A percentile compares a stretch with the other conserved stretches of the same genome.
phyloP scores from a whole-genome alignment of 805 yeast genomes.

The Kodamaea neixiangensis region DNA sequence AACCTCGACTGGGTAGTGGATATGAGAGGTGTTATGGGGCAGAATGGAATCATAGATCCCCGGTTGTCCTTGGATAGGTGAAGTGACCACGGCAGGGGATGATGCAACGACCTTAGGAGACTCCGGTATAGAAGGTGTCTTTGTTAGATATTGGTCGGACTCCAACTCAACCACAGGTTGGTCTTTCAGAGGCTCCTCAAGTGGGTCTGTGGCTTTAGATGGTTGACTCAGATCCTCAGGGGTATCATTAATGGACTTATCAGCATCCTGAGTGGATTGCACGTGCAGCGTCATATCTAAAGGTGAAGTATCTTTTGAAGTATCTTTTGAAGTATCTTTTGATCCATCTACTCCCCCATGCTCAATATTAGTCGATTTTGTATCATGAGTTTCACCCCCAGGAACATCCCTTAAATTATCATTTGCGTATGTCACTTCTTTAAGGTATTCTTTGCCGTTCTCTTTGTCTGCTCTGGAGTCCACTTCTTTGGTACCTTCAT shows the following conservation, averaged over 20 bases:
- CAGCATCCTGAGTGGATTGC: neutral
- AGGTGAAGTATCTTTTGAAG: neutral
- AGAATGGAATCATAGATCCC: slow-evolving; percentile 1
- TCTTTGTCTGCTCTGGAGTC: neutral
- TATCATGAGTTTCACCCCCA: neutral
- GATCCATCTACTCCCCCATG: neutral
- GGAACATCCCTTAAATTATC: neutral
- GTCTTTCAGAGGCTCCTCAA: neutral
- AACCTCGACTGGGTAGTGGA: neutral
- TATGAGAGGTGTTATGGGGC: neutral
- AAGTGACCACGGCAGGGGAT: neutral
- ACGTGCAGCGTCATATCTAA: neutral
- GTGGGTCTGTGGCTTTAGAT: neutral
- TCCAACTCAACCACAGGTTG: neutral
- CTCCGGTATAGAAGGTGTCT: neutral
- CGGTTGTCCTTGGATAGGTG: neutral
- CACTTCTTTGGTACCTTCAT: neutral
- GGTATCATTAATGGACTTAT: too few relatives aligned
- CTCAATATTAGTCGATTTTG: neutral
- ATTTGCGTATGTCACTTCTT: neutral
- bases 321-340: neutral
- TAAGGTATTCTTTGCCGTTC: neutral
- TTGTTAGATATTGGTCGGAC: neutral
- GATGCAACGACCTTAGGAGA: neutral
- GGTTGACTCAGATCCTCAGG: too few relatives aligned